Percentiles rank a stretch among this genome's conserved stretches.
Conservation (phyloP, 2,329 filamentous ascomycete species). For the Colletotrichum caudatum region DNA sequence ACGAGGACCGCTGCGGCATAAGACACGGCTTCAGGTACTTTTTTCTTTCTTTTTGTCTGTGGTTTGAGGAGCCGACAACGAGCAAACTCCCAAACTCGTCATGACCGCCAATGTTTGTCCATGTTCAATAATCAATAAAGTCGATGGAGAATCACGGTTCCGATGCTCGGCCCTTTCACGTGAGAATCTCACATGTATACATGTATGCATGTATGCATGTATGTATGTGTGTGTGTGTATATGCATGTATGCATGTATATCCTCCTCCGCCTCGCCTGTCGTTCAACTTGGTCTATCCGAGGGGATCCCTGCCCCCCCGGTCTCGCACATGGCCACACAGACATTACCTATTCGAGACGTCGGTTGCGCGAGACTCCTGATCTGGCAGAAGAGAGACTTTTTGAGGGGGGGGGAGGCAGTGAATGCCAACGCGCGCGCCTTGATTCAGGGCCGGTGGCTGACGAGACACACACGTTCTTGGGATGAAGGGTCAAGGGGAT, state of each 20-base stretch:
- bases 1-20: background rate
- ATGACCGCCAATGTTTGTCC: too few species aligned
- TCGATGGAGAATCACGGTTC: background rate
- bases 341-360: constrained; percentile 5
- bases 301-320: background rate
- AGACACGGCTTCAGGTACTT: background rate
- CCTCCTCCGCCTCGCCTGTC: background rate
- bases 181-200: background rate
- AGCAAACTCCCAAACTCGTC: too few species aligned
- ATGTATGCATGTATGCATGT: too few species aligned
- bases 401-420: too few species aligned
- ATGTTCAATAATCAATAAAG: background rate
- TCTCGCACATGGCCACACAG: constrained; percentile 26
- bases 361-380: background rate
- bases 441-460: background rate
- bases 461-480: background rate
- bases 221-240: too few species aligned
- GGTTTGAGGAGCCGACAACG: background rate
- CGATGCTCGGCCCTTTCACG: background rate
- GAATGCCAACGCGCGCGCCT: background rate
- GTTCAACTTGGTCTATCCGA: too few species aligned
- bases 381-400: too few species aligned
- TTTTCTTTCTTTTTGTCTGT: background rate
- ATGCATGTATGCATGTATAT: too few species aligned
- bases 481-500: background rate